Evolutionary conservation across 305 asterid genomes (phyloP), one percentile per base, ranked within the genome.

Genomic region (Ajuga reptans): DNA sequence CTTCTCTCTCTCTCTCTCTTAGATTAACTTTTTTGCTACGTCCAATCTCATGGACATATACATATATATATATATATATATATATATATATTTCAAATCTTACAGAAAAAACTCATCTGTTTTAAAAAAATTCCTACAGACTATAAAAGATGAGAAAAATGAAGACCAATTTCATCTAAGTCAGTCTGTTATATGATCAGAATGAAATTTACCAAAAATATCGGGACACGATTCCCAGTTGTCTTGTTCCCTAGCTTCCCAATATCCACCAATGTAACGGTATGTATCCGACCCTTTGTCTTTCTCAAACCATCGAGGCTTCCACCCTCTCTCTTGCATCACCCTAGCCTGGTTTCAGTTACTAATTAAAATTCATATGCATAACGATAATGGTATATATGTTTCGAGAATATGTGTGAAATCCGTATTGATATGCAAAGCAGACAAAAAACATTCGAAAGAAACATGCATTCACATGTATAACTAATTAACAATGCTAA

Each of bases 281-380:
- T 76, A 86, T 2, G 79, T 71, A 39, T 78, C 87, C 0, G 81
- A 75, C 18, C 71, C 83, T 60, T 68, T 67, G 53, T 76, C 80
- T 73, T 86, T 82, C 8, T 78, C 77, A 64, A 87, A 87, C 94
- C 94, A 87, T 50, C 65, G 78, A 6, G 91, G 83, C 77, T 83
- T 85, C 94, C 91, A 86, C 4, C 92, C 92, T 29, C 74, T 74
- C 71, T 84, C 90, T 70, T 86, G 92, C 88, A 86, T 84, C 69
- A 75, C 69, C 68, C 84, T 76, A 0, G 86, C 86, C 86, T 82
- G 82, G 14, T 72, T 68, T 68, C 18, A 55, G 53, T 55, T 29
- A 14, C 73, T 49, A 0, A 36, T 2, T 36, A 6, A 15, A 11
- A 33, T 24, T 6, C 49, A 42, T 17, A 21, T 17, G 14, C 17